Evolutionary conservation across 129 eudicot species (phyloP).

Genomic region (Dittrichia graveolens): DNA sequence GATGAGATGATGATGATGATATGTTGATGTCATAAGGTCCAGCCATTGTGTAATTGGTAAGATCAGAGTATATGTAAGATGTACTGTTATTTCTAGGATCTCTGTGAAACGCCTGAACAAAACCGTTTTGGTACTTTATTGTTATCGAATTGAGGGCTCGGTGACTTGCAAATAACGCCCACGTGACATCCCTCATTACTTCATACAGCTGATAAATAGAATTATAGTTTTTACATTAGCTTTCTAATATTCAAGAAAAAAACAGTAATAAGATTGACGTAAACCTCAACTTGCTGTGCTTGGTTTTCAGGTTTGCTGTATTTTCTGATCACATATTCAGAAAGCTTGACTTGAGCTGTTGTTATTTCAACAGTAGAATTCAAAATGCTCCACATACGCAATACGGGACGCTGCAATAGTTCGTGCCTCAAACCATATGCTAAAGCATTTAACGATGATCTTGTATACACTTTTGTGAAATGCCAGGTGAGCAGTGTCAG

Average conservation of each 20-base stretch:
- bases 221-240: constrained; percentile 21
- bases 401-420: constrained; percentile 81
- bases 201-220: constrained; percentile 66
- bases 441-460: constrained; percentile 70
- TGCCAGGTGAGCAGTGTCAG: constrained; percentile 95
- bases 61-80: constrained; percentile 86
- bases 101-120: constrained; percentile 97
- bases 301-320: constrained; percentile 74
- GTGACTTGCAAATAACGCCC: constrained; percentile 93
- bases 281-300: constrained; percentile 94
- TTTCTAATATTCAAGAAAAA: constrained; percentile 2
- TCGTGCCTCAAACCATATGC: constrained; percentile 87
- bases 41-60: constrained; percentile 71
- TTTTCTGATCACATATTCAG: constrained; percentile 70
- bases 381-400: constrained; percentile 89
- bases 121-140: constrained; percentile 82
- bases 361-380: constrained; percentile 90
- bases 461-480: constrained; percentile 84
- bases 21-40: constrained; percentile 42
- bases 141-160: constrained; percentile 87
- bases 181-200: constrained; percentile 83
- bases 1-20: constrained; percentile 57
- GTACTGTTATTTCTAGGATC: constrained; percentile 86
- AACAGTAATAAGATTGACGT: constrained; percentile 15
- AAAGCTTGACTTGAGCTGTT: constrained; percentile 87